Evolutionary conservation across 495 filamentous ascomycete genomes (phyloP).

Genomic region (Delitschia confertaspora): DNA sequence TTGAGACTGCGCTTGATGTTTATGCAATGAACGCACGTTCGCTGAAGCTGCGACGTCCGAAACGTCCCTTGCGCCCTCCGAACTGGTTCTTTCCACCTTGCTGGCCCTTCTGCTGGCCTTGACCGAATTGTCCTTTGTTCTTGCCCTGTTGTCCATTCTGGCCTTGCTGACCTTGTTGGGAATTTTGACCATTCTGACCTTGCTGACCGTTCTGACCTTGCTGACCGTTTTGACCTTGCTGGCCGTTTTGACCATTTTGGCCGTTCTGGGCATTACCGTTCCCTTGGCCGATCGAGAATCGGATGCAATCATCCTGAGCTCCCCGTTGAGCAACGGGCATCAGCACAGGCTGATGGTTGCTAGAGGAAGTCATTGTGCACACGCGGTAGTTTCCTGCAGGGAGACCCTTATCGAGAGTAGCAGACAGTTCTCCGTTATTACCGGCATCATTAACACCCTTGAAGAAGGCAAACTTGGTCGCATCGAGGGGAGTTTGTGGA

Average conservation of each 20-base stretch:
- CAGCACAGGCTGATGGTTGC: slow-evolving; percentile 67
- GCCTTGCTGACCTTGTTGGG: slow-evolving; percentile 13
- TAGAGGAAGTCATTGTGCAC: slow-evolving; percentile 60
- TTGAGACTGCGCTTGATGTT: slow-evolving; percentile 1
- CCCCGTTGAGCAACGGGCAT: slow-evolving; percentile 73
- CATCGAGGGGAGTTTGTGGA: slow-evolving; percentile 33
- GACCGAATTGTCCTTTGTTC: slow-evolving; percentile 2
- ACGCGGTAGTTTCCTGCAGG: slow-evolving; percentile 58
- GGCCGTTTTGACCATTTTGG: slow-evolving; percentile 11
- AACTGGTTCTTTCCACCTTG: slow-evolving; percentile 12
- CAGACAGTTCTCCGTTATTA: slow-evolving; percentile 49
- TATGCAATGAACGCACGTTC: slow-evolving; percentile 2
- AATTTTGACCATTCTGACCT: slow-evolving; percentile 24
- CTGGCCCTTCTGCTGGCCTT: slow-evolving; percentile 3
- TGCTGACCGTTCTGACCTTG: slow-evolving; percentile 26
- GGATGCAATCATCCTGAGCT: slow-evolving; percentile 62
- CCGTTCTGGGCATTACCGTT: slow-evolving; percentile 30
- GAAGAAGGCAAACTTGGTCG: slow-evolving; percentile 55
- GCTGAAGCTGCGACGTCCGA: not conserved
- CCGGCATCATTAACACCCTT: slow-evolving; percentile 69
- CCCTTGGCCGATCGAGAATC: slow-evolving; percentile 44
- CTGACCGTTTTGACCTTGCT: slow-evolving; percentile 11
- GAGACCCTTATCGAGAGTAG: slow-evolving; percentile 53
- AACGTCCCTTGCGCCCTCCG: not conserved
- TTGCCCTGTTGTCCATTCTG: slow-evolving; percentile 9